A percentile compares a stretch with the other conserved stretches of the same genome.
phyloP scores from a whole-genome alignment of 2,329 filamentous ascomycete genomes.

The Paramyrothecium sp. region DNA sequence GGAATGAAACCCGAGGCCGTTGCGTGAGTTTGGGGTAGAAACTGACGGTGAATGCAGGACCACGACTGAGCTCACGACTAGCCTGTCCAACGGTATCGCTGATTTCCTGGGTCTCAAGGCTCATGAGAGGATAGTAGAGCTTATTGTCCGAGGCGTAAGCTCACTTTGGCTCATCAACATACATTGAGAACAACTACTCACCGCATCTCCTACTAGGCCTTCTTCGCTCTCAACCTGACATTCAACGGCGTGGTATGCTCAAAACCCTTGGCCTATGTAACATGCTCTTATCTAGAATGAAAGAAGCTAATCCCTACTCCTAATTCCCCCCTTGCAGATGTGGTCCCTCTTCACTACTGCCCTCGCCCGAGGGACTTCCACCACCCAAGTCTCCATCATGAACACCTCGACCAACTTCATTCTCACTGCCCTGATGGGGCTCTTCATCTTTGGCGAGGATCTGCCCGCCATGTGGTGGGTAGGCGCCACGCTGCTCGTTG shows the following conservation, averaged over 20 bases:
- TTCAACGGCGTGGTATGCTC: constrained; percentile 68
- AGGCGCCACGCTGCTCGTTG: constrained; percentile 69
- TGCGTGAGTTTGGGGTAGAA: neutral
- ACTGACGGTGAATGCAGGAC: constrained; percentile 36
- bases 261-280: neutral
- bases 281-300: neutral
- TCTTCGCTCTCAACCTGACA: constrained; percentile 71
- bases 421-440: constrained; percentile 70
- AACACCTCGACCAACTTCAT: constrained; percentile 84
- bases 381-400: constrained; percentile 77
- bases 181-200: neutral
- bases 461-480: constrained; percentile 76
- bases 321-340: constrained; percentile 50
- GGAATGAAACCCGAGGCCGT: neutral
- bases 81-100: constrained; percentile 44
- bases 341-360: constrained; percentile 81
- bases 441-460: constrained; percentile 68
- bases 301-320: neutral
- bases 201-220: constrained; percentile 46
- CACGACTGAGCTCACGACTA: constrained; percentile 53
- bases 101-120: constrained; percentile 39
- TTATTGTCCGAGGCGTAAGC: constrained; percentile 48
- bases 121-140: constrained; percentile 42
- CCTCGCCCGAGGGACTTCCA: constrained; percentile 70
- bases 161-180: neutral